These are phyloP conservation scores for Fusarium nurragi DNA, from an alignment of 2,329 filamentous ascomycete species.

Conservation along the genomic window DNA sequence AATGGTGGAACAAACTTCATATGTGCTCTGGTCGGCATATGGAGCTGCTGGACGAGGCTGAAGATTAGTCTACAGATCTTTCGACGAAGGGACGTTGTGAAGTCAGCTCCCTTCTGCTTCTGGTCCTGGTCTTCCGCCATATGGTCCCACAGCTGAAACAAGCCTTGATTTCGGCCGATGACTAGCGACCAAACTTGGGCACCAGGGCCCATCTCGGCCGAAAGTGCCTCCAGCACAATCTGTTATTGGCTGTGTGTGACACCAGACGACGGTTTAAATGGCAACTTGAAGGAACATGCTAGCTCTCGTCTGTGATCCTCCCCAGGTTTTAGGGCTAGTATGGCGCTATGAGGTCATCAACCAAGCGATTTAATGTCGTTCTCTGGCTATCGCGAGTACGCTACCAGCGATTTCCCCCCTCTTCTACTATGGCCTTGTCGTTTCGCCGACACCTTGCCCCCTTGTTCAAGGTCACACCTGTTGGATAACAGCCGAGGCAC, in stretches of 20 bases:
- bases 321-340: constrained; percentile 39
- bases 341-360: constrained; percentile 39
- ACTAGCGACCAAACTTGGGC: constrained; percentile 10
- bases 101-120: constrained; percentile 35
- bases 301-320: constrained; percentile 21
- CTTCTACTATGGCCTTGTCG: constrained; percentile 9
- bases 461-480: constrained; percentile 5
- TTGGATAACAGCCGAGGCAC: constrained; percentile 11
- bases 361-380: constrained; percentile 16
- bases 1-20: constrained; percentile 22
- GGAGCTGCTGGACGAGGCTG: neutral
- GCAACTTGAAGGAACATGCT: constrained; percentile 15
- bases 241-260: constrained; percentile 25
- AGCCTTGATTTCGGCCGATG: constrained; percentile 24
- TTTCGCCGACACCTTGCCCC: constrained; percentile 14
- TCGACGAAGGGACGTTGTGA: neutral
- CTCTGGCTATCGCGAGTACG: neutral
- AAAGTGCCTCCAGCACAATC: neutral
- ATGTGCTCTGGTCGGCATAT: neutral
- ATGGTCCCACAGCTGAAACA: constrained; percentile 33
- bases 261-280: constrained; percentile 6
- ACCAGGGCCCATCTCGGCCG: constrained; percentile 33
- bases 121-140: constrained; percentile 26
- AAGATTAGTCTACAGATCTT: neutral
- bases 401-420: neutral